A percentile compares a stretch with the other conserved stretches of the same genome.
Conservation (phyloP, 2,329 filamentous ascomycete genomes). For the Exophiala xenobiotica region DNA sequence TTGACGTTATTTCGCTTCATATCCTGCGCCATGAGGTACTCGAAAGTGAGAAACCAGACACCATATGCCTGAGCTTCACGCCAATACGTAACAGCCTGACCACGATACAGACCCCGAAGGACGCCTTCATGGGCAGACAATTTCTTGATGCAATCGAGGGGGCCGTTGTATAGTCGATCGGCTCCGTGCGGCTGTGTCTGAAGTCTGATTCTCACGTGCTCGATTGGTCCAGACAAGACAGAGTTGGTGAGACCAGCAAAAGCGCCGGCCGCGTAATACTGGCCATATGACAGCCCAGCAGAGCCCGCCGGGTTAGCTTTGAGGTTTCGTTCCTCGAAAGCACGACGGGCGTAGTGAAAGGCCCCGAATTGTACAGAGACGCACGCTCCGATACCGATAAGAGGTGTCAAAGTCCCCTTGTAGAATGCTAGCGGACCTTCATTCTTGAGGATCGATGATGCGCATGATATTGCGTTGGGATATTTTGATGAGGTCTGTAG, state of each 20-base stretch:
- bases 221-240: conserved; percentile 83
- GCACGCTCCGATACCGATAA: conserved; percentile 94
- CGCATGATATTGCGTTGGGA: conserved; percentile 74
- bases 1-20: conserved; percentile 72
- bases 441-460: conserved; percentile 77
- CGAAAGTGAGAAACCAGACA: conserved; percentile 90
- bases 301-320: conserved; percentile 26
- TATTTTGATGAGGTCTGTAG: conserved; percentile 87
- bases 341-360: conserved; percentile 88
- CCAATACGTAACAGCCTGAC: conserved; percentile 77
- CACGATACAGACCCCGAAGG: conserved; percentile 76
- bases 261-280: conserved; percentile 88
- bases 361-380: conserved; percentile 97
- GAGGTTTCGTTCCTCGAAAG: conserved; percentile 72
- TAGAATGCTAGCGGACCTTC: conserved; percentile 94
- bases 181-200: conserved; percentile 91
- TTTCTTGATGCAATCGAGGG: conserved; percentile 86
- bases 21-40: conserved; percentile 93
- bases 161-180: conserved; percentile 74
- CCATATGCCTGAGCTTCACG: conserved; percentile 95
- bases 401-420: conserved; percentile 92
- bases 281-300: conserved; percentile 66
- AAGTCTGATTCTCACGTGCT: conserved; percentile 92
- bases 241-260: conserved; percentile 92
- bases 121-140: conserved; percentile 69